These are phyloP conservation scores for Ophiocordyceps camponoti-rufipedis DNA, from an alignment of 2,329 filamentous ascomycete genomes.

Conservation along the genomic window DNA sequence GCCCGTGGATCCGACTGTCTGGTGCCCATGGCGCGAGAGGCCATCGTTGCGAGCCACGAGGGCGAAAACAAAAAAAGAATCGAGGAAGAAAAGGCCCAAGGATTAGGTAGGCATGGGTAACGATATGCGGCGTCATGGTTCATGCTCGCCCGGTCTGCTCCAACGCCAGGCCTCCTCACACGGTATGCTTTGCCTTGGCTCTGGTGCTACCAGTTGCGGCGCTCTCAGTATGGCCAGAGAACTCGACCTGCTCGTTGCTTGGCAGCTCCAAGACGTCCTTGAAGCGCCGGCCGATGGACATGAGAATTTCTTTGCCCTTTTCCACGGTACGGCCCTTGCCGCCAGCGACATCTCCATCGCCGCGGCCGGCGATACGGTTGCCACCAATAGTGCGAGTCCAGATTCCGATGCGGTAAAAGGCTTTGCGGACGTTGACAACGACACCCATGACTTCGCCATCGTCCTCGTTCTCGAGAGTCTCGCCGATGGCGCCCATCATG, in stretches of 20 bases:
- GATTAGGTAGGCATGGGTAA: neutral
- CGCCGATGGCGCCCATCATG: constrained; percentile 90
- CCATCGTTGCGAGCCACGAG: neutral
- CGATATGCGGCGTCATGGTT: neutral
- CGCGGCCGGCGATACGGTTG: constrained; percentile 61
- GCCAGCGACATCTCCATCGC: constrained; percentile 52
- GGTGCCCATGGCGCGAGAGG: neutral
- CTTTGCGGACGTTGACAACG: constrained; percentile 96
- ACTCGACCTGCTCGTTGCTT: constrained; percentile 65
- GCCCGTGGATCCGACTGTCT: neutral
- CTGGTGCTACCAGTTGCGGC: constrained; percentile 86
- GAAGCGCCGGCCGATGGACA: constrained; percentile 75
- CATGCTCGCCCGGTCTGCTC: neutral
- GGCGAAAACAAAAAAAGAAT: too few species aligned
- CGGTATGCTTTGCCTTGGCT: constrained; percentile 84
- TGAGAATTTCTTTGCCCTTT: constrained; percentile 71
- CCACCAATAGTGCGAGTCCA: constrained; percentile 84
- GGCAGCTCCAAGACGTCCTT: constrained; percentile 80
- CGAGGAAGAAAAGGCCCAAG: neutral
- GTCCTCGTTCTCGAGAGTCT: constrained; percentile 86
- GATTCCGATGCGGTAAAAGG: constrained; percentile 91
- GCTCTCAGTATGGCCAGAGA: constrained; percentile 89
- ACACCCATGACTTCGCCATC: constrained; percentile 99
- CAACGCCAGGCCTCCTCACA: constrained; percentile 26
- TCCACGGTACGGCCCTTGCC: constrained; percentile 62